Conservation (phyloP, 306 rosid genomes). For the Ochetophila trinervis region DNA sequence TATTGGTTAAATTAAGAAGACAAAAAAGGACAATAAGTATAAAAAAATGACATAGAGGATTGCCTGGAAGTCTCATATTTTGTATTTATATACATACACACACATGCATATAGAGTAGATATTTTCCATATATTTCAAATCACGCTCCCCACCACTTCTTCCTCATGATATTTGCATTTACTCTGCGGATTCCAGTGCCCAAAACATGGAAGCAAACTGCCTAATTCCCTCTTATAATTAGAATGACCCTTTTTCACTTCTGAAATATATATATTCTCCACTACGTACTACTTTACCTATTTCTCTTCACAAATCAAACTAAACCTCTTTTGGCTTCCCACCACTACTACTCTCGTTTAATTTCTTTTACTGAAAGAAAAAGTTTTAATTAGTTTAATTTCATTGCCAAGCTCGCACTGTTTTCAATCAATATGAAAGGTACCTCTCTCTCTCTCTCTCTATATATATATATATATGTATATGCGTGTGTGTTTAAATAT, state of each 20-base stretch:
- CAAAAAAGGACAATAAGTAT: too few relatives aligned
- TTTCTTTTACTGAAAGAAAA: too few relatives aligned
- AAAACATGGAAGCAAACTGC: constrained; percentile 2
- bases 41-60: not conserved
- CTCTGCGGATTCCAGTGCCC: constrained; percentile 10
- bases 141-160: not conserved
- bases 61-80: constrained; percentile 1
- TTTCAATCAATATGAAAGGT: too few relatives aligned
- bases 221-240: not conserved
- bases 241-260: not conserved
- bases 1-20: not conserved
- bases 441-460: too few relatives aligned
- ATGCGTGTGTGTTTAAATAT: too few relatives aligned
- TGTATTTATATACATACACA: not conserved
- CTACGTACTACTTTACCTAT: too few relatives aligned
- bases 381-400: too few relatives aligned
- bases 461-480: too few relatives aligned
- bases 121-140: not conserved
- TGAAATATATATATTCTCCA: not conserved
- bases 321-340: too few relatives aligned
- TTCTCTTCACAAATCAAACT: too few relatives aligned
- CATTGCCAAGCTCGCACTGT: too few relatives aligned
- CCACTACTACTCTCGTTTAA: too few relatives aligned
- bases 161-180: not conserved
- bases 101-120: not conserved